Conservation (phyloP, 768 basidiomycete species). For the Termitomyces bulborhizus region DNA sequence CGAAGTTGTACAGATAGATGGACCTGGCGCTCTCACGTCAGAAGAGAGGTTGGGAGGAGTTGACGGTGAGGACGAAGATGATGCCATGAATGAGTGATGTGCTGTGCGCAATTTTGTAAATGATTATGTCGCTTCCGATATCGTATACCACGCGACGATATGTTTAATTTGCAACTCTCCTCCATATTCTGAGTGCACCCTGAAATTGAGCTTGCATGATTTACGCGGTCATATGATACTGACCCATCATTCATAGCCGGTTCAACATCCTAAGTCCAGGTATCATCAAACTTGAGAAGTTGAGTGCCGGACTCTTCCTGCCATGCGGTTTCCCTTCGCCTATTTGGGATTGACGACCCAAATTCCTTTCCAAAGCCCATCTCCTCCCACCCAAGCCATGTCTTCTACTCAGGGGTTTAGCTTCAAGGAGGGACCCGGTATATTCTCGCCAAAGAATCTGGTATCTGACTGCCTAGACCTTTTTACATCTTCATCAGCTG, state of each 20-base stretch:
- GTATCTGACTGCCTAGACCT: slow-evolving; percentile 14
- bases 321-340: slow-evolving; percentile 49
- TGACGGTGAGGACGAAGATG: slow-evolving; percentile 20
- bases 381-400: slow-evolving; percentile 15
- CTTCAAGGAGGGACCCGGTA: slow-evolving; percentile 50
- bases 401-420: slow-evolving; percentile 35
- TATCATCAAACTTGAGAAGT: neutral
- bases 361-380: slow-evolving; percentile 35
- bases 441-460: slow-evolving; percentile 69
- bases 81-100: slow-evolving; percentile 47
- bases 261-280: too few species aligned
- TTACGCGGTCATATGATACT: neutral
- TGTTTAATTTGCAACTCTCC: neutral
- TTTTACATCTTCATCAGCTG: neutral
- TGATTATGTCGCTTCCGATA: slow-evolving; percentile 8
- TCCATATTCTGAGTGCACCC: neutral
- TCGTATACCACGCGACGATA: slow-evolving; percentile 14
- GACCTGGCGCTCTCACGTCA: slow-evolving; percentile 28
- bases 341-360: slow-evolving; percentile 53
- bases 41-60: slow-evolving; percentile 27
- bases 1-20: slow-evolving; percentile 55
- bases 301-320: neutral
- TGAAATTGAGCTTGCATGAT: too few species aligned
- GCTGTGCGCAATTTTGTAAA: slow-evolving; percentile 4
- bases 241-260: neutral